Conservation (phyloP, 345 rosid genomes). For the Clausena lansium region DNA sequence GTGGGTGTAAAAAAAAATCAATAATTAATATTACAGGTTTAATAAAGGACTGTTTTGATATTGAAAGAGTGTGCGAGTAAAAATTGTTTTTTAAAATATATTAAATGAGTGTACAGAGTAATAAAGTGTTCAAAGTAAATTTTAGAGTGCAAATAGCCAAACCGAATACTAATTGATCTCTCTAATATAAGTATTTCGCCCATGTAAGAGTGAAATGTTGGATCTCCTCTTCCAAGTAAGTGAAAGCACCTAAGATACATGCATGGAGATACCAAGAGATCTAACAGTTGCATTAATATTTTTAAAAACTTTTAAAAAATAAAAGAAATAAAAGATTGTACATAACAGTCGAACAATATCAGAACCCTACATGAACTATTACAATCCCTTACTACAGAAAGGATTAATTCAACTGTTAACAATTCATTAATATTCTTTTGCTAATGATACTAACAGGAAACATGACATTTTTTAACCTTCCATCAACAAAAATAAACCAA, state of each 20-base stretch:
- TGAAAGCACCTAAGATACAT: neutral
- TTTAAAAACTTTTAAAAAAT: no score
- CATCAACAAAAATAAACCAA: neutral
- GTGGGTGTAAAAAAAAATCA: no score
- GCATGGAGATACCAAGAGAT: neutral
- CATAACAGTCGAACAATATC: neutral
- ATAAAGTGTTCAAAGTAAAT: no score
- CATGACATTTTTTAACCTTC: neutral
- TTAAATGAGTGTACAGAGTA: no score
- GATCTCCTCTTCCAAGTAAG: neutral
- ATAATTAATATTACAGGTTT: no score
- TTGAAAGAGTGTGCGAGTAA: no score
- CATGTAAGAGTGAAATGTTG: neutral
- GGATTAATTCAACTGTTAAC: no score
- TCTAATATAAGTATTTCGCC: neutral
- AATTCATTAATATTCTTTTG: no score
- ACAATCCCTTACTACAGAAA: neutral
- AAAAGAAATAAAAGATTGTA: neutral
- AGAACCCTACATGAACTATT: neutral
- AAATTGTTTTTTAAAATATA: no score
- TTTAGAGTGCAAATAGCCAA: no score
- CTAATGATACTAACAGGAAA: neutral
- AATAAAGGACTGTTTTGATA: no score
- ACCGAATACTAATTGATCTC: neutral
- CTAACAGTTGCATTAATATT: no score